Evolutionary conservation across 2,329 filamentous ascomycete species (phyloP).

Genomic region (Fusarium sp.): DNA sequence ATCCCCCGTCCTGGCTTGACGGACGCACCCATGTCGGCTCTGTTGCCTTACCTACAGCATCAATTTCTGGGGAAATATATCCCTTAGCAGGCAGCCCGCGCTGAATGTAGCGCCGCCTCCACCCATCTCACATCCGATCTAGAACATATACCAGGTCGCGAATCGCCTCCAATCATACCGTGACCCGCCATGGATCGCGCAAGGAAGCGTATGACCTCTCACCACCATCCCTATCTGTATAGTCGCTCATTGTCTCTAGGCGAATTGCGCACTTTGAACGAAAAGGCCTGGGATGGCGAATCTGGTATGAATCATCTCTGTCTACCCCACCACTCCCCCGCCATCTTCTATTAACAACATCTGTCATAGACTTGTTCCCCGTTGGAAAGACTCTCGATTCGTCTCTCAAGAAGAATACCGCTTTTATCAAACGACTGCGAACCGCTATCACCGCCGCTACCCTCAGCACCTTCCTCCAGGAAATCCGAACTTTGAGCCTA

Average conservation of each 20-base stretch:
- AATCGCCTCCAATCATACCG: slow-evolving; percentile 42
- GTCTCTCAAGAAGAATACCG: slow-evolving; percentile 96
- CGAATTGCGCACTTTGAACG: slow-evolving; percentile 90
- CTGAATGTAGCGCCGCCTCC: slow-evolving; percentile 61
- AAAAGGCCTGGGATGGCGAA: slow-evolving; percentile 88
- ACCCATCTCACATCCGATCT: slow-evolving; percentile 32
- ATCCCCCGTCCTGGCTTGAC: slow-evolving; percentile 43
- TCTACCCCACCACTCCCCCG: slow-evolving; percentile 31
- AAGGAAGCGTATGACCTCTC: slow-evolving; percentile 67
- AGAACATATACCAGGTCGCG: slow-evolving; percentile 38
- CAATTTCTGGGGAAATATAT: slow-evolving; percentile 53
- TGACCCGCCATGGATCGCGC: slow-evolving; percentile 71
- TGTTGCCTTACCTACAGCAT: slow-evolving; percentile 51
- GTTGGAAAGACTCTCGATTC: slow-evolving; percentile 88
- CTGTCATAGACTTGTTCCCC: slow-evolving; percentile 75
- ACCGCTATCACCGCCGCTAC: slow-evolving; percentile 86
- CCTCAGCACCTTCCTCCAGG: slow-evolving; percentile 85
- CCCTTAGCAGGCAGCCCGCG: slow-evolving; percentile 56
- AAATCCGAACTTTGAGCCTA: slow-evolving; percentile 89
- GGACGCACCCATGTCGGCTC: slow-evolving; percentile 56
- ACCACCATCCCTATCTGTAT: background rate
- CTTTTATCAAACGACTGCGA: slow-evolving; percentile 95
- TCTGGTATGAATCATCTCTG: slow-evolving; percentile 68
- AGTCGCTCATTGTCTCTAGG: slow-evolving; percentile 63
- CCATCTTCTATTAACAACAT: slow-evolving; percentile 33